phyloP scores from a whole-genome alignment of 352 stramenopile genomes.

The Phytopythium aichiense region DNA sequence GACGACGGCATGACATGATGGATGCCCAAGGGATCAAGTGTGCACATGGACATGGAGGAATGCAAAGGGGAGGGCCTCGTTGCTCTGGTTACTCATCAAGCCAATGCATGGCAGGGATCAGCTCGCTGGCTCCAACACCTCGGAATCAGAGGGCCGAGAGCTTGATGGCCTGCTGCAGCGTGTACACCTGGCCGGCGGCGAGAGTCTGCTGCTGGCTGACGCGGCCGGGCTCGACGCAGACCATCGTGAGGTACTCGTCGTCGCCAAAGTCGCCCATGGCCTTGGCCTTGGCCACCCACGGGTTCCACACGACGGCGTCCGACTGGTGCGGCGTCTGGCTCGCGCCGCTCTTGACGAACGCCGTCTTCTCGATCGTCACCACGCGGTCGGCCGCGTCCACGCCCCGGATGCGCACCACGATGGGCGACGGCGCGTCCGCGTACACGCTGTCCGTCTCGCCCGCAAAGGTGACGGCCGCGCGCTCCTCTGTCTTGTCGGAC shows the following conservation, averaged over 20 bases:
- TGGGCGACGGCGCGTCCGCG: constrained; percentile 52
- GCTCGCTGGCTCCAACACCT: neutral
- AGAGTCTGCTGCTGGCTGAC: constrained; percentile 71
- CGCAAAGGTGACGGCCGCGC: constrained; percentile 56
- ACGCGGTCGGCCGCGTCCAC: constrained; percentile 42
- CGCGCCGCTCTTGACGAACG: constrained; percentile 45
- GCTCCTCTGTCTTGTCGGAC: constrained; percentile 50
- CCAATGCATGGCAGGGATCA: too few relatives aligned
- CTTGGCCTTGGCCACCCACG: constrained; percentile 91
- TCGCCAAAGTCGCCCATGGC: constrained; percentile 93
- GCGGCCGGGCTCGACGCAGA: constrained; percentile 94
- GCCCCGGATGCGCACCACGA: constrained; percentile 66
- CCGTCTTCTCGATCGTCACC: constrained; percentile 73
- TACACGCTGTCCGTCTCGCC: constrained; percentile 90
- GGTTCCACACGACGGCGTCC: constrained; percentile 94
- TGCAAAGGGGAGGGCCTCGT: too few relatives aligned
- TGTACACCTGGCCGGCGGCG: constrained; percentile 46
- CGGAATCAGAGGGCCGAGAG: constrained; percentile 38
- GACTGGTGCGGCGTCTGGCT: constrained; percentile 28
- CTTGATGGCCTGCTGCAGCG: constrained; percentile 63
- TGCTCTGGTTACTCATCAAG: too few relatives aligned
- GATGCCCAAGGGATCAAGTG: too few relatives aligned
- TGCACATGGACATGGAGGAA: too few relatives aligned
- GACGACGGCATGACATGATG: too few relatives aligned
- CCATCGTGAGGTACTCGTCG: constrained; percentile 93